Conservation (phyloP, 495 filamentous ascomycete species). For the Neurospora sp. region DNA sequence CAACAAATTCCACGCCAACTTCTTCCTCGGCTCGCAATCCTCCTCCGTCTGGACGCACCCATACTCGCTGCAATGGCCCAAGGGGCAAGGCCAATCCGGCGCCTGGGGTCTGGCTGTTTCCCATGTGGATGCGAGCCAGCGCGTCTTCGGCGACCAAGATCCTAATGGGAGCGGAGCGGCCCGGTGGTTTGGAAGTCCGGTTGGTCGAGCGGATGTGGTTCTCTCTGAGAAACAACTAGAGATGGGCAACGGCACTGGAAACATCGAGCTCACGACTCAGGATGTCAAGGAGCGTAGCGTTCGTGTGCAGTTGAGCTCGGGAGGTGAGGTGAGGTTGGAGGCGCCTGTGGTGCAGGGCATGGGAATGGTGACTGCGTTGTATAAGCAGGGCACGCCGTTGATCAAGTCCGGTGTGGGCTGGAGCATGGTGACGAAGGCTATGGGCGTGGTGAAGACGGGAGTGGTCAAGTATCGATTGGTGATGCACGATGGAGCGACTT, state of each 20-base stretch:
- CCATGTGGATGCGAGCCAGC: constrained; percentile 56
- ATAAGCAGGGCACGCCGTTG: constrained; percentile 55
- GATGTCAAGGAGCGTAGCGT: constrained; percentile 58
- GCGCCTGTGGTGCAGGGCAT: constrained; percentile 87
- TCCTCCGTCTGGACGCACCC: constrained; percentile 72
- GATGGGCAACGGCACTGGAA: constrained; percentile 28
- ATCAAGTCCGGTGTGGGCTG: constrained; percentile 69
- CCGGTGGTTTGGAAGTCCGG: constrained; percentile 69
- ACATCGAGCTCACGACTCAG: constrained; percentile 45
- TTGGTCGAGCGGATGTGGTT: constrained; percentile 71
- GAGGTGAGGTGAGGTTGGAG: constrained; percentile 46
- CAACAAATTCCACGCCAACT: constrained; percentile 90
- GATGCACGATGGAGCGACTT: constrained; percentile 61
- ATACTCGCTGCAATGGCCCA: constrained; percentile 71
- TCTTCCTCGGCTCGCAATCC: constrained; percentile 68
- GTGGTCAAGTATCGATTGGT: constrained; percentile 69
- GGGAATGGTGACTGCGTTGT: constrained; percentile 77
- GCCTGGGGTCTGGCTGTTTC: constrained; percentile 73
- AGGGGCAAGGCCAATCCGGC: constrained; percentile 50
- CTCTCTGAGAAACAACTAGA: constrained; percentile 69
- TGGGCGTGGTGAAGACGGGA: constrained; percentile 44
- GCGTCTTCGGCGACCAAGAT: constrained; percentile 47
- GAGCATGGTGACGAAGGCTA: constrained; percentile 51
- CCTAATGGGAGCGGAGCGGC: constrained; percentile 40
- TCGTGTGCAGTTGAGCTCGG: constrained; percentile 52